These are phyloP conservation scores for Tetrapisispora phaffii DNA, from an alignment of 805 yeast species.

Conservation along the genomic window DNA sequence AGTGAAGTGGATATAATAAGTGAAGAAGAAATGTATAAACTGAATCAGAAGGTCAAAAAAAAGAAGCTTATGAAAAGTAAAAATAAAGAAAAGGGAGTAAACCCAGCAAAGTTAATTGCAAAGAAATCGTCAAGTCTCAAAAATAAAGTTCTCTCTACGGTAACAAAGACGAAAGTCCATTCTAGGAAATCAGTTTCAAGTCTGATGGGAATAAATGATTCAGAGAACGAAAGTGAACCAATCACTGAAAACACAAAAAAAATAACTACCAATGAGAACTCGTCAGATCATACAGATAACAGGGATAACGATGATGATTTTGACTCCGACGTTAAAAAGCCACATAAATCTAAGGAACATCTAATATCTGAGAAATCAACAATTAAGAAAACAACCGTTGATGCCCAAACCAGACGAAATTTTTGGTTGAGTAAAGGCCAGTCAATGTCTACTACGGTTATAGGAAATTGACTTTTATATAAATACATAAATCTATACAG, in stretches of 20 bases:
- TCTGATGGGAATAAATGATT: constrained; percentile 15
- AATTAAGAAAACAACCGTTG: constrained; percentile 17
- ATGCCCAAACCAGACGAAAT: constrained; percentile 27
- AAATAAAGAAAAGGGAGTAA: constrained; percentile 1
- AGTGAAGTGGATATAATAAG: constrained; percentile 20
- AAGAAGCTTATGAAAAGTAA: neutral
- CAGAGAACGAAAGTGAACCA: neutral
- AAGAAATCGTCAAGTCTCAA: neutral
- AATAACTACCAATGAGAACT: neutral
- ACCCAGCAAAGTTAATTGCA: constrained; percentile 1
- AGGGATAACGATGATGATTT: neutral
- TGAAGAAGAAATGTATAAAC: constrained; percentile 12
- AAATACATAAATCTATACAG: neutral
- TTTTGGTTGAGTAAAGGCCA: constrained; percentile 30
- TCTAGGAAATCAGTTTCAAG: neutral
- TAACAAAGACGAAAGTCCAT: neutral
- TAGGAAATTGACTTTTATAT: neutral
- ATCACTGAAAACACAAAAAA: neutral
- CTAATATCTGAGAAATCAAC: neutral
- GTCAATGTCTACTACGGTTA: constrained; percentile 6
- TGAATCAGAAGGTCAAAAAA: constrained; percentile 11
- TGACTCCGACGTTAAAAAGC: neutral
- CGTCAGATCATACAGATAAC: no score
- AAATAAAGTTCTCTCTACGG: neutral
- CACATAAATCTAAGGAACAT: neutral